These are phyloP conservation scores for Podospora pseudoanserina DNA, from an alignment of 495 filamentous ascomycete species.

Conservation along the genomic window DNA sequence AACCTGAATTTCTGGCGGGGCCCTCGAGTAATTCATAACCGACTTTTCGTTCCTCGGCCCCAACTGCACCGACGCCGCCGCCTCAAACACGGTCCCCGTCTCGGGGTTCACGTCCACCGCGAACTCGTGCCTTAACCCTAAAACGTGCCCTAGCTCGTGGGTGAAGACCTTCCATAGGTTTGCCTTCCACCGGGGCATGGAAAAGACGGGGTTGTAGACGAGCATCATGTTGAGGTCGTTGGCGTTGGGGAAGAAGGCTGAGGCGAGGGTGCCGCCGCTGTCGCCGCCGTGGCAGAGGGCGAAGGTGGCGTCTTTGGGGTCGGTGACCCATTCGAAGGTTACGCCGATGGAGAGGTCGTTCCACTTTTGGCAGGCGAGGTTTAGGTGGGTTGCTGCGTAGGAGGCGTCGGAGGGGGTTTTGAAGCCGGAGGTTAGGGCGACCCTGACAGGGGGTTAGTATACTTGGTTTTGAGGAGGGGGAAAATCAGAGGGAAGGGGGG, in stretches of 20 bases:
- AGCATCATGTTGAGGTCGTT: background rate
- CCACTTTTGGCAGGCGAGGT: background rate
- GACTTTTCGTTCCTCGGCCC: background rate
- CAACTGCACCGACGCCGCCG: background rate
- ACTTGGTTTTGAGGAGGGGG: too few species aligned
- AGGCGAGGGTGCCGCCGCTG: background rate
- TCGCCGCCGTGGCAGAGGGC: background rate
- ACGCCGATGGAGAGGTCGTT: background rate
- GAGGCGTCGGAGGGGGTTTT: background rate
- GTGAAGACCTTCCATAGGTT: constrained; percentile 3
- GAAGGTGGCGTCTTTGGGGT: background rate
- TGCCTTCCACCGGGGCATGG: background rate
- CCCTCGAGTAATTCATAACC: background rate
- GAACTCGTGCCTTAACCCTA: constrained; percentile 1
- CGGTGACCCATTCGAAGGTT: background rate
- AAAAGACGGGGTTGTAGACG: background rate
- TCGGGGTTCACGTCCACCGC: background rate
- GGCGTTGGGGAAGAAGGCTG: background rate
- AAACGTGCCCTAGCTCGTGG: background rate
- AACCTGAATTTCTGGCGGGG: background rate
- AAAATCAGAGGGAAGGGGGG: too few species aligned
- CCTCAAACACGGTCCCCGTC: background rate
- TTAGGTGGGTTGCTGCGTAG: background rate
- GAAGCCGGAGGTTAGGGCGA: background rate
- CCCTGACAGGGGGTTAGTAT: background rate